Evolutionary conservation across 768 basidiomycete species (phyloP), one percentile per base, ranked within the genome.

Genomic region (Sporobolomyces phaffii): DNA sequence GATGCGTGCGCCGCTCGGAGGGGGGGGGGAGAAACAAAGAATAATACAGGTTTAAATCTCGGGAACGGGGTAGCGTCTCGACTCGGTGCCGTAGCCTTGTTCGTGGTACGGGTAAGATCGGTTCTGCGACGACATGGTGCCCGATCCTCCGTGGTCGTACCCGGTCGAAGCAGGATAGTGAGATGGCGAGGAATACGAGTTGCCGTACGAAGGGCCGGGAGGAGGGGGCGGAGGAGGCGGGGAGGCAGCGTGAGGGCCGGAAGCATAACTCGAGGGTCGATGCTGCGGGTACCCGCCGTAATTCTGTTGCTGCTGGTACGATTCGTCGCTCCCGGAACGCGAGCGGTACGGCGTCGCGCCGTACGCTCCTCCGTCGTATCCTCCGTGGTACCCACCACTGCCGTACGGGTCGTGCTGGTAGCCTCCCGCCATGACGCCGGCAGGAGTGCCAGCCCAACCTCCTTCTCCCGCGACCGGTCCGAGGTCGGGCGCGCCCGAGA

Each of bases 51-150:
- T 51, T 36, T 44, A 68, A 26, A 70, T 60, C 56, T 70, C 69
- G 0, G 69, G 69, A 5, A 70, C 60, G 1, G 64, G 49, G 40
- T 70, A 70, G 11, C 43, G 36, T 33, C 60, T 24, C 41, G 58
- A 51, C n/a, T 65, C 64, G 26, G 10, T 33, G 1, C 68, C 69
- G 38, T 9, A 34, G 3, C 69, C 69, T 52, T 70, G 64, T 20
- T 44, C 51, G 38, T 70, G 64, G 18, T 62, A 59, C 47, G 69
- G 69, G 56, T 70, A 70, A 13, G 41, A 47, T 9, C 45, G 56
- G 33, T 58, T 44, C 29, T 31, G 29, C 28, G 56, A 58, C 4
- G 38, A 28, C 43, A 52, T 63, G 2, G 40, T 63, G 8, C 68
- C 68, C 60, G 56, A 33, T 63, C 26, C 61, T 38, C 52, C 36